A percentile compares a stretch with the other conserved stretches of the same genome.
These are phyloP conservation scores for Diaporthe ilicicola DNA, from an alignment of 2,329 filamentous ascomycete species.

Conservation along the genomic window DNA sequence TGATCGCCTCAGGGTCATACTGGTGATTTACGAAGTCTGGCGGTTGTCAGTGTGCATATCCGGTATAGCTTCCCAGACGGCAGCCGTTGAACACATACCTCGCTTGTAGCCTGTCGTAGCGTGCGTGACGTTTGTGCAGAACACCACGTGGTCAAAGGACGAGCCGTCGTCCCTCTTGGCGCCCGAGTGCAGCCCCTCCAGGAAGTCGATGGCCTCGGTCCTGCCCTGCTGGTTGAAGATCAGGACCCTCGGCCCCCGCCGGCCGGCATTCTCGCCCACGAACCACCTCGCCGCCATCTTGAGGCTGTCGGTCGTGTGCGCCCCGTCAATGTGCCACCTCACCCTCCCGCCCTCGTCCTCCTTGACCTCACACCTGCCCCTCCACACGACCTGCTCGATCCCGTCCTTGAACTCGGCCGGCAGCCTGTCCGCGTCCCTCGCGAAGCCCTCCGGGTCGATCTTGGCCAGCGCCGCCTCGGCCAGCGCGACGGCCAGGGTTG, in stretches of 20 bases:
- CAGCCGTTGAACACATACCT: constrained; percentile 39
- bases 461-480: constrained; percentile 58
- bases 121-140: constrained; percentile 51
- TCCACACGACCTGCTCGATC: constrained; percentile 77
- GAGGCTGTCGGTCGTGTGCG: constrained; percentile 91
- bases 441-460: constrained; percentile 47
- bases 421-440: constrained; percentile 46
- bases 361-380: constrained; percentile 78
- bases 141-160: constrained; percentile 70
- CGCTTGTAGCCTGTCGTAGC: constrained; percentile 59
- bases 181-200: constrained; percentile 55
- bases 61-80: not conserved
- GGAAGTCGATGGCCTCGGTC: constrained; percentile 61
- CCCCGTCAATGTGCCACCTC: constrained; percentile 90
- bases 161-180: constrained; percentile 42
- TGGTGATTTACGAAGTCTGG: constrained; percentile 66
- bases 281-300: constrained; percentile 87
- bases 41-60: constrained; percentile 11
- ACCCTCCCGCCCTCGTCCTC: constrained; percentile 62
- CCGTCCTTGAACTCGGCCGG: constrained; percentile 75
- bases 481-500: constrained; percentile 57
- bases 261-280: constrained; percentile 52
- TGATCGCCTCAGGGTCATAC: constrained; percentile 59
- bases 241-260: constrained; percentile 58
- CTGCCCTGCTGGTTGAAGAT: constrained; percentile 89